A percentile compares a stretch with the other conserved stretches of the same genome.
Conservation (phyloP, 1,139 yeast species). For the Saccharomyces hybrid region DNA sequence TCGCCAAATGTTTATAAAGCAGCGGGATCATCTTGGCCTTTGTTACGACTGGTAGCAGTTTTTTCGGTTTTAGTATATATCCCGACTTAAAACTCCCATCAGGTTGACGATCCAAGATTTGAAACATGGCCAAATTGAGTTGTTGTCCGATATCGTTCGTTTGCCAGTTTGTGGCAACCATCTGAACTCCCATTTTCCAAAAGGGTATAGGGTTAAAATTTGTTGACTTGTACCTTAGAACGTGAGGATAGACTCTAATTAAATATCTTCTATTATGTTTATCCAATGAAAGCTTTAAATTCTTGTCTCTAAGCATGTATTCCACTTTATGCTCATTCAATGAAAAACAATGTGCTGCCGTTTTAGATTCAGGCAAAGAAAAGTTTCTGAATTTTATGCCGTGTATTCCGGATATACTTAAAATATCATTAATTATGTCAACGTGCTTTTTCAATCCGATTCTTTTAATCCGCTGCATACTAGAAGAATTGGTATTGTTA, state of each 20-base stretch:
- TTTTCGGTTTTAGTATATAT: slow-evolving; percentile 65
- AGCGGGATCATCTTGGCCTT: slow-evolving; percentile 25
- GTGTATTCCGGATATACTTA: slow-evolving; percentile 55
- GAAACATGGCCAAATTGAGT: slow-evolving; percentile 78
- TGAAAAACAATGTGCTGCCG: slow-evolving; percentile 76
- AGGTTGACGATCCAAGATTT: slow-evolving; percentile 37
- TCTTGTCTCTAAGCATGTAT: slow-evolving; percentile 55
- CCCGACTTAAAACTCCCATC: slow-evolving; percentile 41
- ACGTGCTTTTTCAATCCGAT: slow-evolving; percentile 25
- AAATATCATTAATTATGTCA: slow-evolving; percentile 45
- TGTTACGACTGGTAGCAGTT: slow-evolving; percentile 23
- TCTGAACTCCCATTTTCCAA: slow-evolving; percentile 83
- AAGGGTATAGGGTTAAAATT: slow-evolving; percentile 71
- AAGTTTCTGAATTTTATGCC: slow-evolving; percentile 78
- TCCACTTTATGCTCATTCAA: slow-evolving; percentile 66
- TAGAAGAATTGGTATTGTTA: slow-evolving; percentile 23
- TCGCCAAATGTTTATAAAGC: slow-evolving; percentile 15
- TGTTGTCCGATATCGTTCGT: slow-evolving; percentile 86
- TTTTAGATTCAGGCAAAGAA: slow-evolving; percentile 78
- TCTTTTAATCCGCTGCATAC: slow-evolving; percentile 20
- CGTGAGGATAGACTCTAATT: slow-evolving; percentile 85
- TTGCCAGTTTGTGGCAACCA: slow-evolving; percentile 98
- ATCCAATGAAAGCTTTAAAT: slow-evolving; percentile 45
- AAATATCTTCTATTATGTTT: slow-evolving; percentile 72
- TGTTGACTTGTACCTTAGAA: slow-evolving; percentile 63